A percentile compares a stretch with the other conserved stretches of the same genome.
These are phyloP conservation scores for Apostasia ramifera DNA, from an alignment of 106 monocot species.

Conservation along the genomic window DNA sequence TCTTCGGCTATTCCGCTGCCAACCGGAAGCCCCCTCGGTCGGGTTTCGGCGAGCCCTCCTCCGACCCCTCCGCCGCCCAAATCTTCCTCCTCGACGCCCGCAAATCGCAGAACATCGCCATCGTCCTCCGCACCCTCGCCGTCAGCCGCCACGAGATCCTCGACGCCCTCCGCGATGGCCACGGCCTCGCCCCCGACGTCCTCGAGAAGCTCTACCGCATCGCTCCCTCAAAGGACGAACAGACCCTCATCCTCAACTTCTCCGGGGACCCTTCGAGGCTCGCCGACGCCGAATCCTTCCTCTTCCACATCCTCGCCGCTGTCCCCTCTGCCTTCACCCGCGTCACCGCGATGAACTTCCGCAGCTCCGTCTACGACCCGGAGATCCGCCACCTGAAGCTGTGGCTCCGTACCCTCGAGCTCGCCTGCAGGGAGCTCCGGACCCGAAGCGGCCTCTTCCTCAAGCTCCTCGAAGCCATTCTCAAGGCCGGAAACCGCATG, in stretches of 20 bases:
- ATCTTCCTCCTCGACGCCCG: slow-evolving; percentile 62
- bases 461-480: slow-evolving; percentile 76
- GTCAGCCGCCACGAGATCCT: slow-evolving; percentile 55
- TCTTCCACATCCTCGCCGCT: slow-evolving; percentile 49
- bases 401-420: slow-evolving; percentile 41
- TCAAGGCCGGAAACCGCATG: slow-evolving; percentile 84
- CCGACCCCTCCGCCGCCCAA: slow-evolving; percentile 17
- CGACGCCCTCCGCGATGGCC: slow-evolving; percentile 55
- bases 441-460: slow-evolving; percentile 48
- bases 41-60: background rate
- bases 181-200: slow-evolving; percentile 45
- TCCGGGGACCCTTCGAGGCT: slow-evolving; percentile 48
- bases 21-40: slow-evolving; percentile 4
- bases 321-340: slow-evolving; percentile 51
- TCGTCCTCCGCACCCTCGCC: slow-evolving; percentile 55
- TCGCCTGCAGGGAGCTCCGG: slow-evolving; percentile 69
- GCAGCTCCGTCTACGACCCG: slow-evolving; percentile 29
- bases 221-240: slow-evolving; percentile 57
- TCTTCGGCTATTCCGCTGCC: slow-evolving; percentile 43
- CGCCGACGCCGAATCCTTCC: slow-evolving; percentile 75
- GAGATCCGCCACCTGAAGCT: slow-evolving; percentile 44
- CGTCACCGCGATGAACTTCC: slow-evolving; percentile 66
- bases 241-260: slow-evolving; percentile 30
- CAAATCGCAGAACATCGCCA: slow-evolving; percentile 86
- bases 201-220: slow-evolving; percentile 68